Evolutionary conservation across 495 filamentous ascomycete genomes (phyloP).

Genomic region (Xeromyces bisporus): DNA sequence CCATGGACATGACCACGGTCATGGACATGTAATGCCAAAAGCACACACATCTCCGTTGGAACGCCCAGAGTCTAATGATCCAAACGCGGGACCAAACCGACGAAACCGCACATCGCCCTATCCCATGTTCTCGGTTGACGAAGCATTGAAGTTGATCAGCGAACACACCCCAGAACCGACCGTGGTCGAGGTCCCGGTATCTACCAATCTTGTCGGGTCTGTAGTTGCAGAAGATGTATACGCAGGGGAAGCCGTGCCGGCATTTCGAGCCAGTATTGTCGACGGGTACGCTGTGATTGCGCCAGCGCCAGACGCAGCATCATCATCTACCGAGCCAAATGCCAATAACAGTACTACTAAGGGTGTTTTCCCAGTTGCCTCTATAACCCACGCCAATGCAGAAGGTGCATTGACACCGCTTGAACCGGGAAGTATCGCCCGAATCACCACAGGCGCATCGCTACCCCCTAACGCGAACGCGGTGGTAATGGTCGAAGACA

Average conservation of each 20-base stretch:
- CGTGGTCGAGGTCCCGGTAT: constrained; percentile 39
- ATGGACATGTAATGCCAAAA: constrained; percentile 48
- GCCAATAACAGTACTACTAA: constrained; percentile 43
- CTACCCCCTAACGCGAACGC: constrained; percentile 76
- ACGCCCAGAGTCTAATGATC: constrained; percentile 61
- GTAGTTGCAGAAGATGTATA: constrained; percentile 72
- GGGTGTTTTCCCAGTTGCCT: constrained; percentile 71
- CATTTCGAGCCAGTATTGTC: constrained; percentile 89
- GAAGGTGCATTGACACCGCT: constrained; percentile 41
- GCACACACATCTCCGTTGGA: constrained; percentile 51
- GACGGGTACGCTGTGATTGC: constrained; percentile 78
- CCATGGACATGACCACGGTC: constrained; percentile 40
- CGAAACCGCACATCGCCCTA: constrained; percentile 77
- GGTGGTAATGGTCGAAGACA: constrained; percentile 97
- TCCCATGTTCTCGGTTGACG: constrained; percentile 73
- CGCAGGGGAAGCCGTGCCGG: constrained; percentile 69
- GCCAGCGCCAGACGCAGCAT: constrained; percentile 15
- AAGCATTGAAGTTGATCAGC: constrained; percentile 57
- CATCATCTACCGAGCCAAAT: too few relatives aligned
- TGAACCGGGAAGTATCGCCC: constrained; percentile 56
- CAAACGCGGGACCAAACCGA: constrained; percentile 54
- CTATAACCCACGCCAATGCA: constrained; percentile 67
- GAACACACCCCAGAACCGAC: constrained; percentile 46
- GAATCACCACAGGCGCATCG: constrained; percentile 90
- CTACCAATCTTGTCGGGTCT: constrained; percentile 45